Base-by-base conservation (phyloP, 2,329 filamentous ascomycete genomes). In the Stemphylium beticola region DNA sequence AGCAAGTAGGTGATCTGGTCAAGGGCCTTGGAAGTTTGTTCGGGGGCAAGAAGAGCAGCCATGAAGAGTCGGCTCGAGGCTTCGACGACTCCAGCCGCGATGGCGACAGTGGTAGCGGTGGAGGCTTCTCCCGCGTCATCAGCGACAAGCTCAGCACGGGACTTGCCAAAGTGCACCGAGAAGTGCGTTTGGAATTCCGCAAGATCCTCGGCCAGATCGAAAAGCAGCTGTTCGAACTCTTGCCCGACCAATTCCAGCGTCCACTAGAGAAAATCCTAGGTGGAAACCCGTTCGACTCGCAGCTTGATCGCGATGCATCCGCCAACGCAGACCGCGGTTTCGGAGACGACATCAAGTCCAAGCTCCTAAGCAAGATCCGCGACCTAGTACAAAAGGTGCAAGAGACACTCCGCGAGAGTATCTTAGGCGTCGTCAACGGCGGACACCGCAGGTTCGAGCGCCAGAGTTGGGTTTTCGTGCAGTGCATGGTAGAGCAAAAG, bases 141-240 rank as follows among this genome's bases (percentile, higher is more conserved):
- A 71, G 68, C 50, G 64, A 71, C 52, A 71, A 71, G 45, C 58
- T 71, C 24, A 67, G 62, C 38, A 71, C 67, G 1, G 68, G 68
- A 41, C 64, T 71, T 18, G 68, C 68, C 14, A 67, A 62, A 47
- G 68, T 71, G 1, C 68, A 71, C 37, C 53, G 68, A 29, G 68
- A 71, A 49, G 68, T 71, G 4, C 66, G 68, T 31, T 45, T 71
- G 1, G 68, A 71, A 20, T 71, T 71, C 48, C 64, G 68, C 29
- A 69, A 67, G 42, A 56, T 71, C 1, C 56, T 71, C 2, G 68
- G 68, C 12, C 59, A 62, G 15, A 71, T 71, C 18, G 68, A 71
- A 44, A 68, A 65, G 51, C 65, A 69, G 40, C 52, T 71, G 1
- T 71, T 71, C 40, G 68, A 71, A 43, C 36, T 71, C 9, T 43